phyloP scores from a whole-genome alignment of 768 basidiomycete species.

The Russula brevipes region DNA sequence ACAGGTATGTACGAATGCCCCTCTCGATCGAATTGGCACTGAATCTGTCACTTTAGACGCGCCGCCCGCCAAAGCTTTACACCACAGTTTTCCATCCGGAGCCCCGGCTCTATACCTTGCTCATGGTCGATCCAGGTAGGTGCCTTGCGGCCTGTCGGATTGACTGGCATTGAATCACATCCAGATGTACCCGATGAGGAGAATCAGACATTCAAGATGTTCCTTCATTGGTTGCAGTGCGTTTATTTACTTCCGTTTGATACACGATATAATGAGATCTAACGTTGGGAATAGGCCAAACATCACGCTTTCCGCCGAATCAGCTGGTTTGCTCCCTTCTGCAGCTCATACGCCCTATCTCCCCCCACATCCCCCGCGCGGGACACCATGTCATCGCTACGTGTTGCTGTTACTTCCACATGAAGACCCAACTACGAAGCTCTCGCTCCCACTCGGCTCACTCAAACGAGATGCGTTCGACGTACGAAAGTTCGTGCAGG shows the following conservation, averaged over 20 bases:
- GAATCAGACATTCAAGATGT: conserved; percentile 59
- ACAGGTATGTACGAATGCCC: conserved; percentile 45
- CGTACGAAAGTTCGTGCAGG: conserved; percentile 54
- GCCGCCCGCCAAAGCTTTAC: conserved; percentile 56
- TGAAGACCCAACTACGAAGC: conserved; percentile 34
- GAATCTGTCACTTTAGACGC: conserved; percentile 44
- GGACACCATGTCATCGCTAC: conserved; percentile 90
- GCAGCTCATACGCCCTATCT: conserved; percentile 67
- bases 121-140: conserved; percentile 84
- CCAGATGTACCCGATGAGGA: conserved; percentile 78
- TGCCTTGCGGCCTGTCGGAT: not conserved
- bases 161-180: not conserved
- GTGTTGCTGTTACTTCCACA: conserved; percentile 72
- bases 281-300: conserved; percentile 55
- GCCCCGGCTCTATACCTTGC: conserved; percentile 74
- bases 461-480: conserved; percentile 54
- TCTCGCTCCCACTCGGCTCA: conserved; percentile 28
- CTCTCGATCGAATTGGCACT: not conserved
- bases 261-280: conserved; percentile 21
- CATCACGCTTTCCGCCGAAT: conserved; percentile 64
- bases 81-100: conserved; percentile 80
- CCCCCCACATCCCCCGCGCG: conserved; percentile 88
- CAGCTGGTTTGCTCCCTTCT: conserved; percentile 38
- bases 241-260: conserved; percentile 12
- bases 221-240: conserved; percentile 83